These are phyloP conservation scores for Plenodomus lindquistii DNA, from an alignment of 2,329 filamentous ascomycete species.

Conservation along the genomic window DNA sequence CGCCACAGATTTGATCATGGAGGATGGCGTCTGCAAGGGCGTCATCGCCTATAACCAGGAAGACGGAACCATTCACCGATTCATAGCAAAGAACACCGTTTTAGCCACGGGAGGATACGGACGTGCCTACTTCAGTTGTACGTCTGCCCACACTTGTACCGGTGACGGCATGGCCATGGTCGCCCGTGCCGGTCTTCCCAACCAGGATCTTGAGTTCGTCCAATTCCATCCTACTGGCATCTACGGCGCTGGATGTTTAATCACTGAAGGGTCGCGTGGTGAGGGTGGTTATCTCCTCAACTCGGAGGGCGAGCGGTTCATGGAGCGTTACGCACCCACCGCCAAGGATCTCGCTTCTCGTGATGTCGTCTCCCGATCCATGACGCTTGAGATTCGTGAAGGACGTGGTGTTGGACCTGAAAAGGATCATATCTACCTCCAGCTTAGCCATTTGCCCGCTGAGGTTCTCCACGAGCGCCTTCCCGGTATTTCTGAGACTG, in stretches of 20 bases:
- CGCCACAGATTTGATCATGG: constrained; percentile 94
- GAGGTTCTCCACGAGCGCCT: constrained; percentile 95
- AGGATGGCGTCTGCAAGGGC: constrained; percentile 94
- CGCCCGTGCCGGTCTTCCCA: constrained; percentile 92
- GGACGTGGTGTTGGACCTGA: constrained; percentile 95
- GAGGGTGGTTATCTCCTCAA: constrained; percentile 98
- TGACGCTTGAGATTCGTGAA: constrained; percentile 98
- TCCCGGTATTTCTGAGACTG: constrained; percentile 97
- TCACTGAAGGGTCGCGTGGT: constrained; percentile 96
- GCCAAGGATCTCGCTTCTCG: constrained; percentile 96
- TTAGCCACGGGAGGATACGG: constrained; percentile 97
- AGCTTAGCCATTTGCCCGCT: constrained; percentile 90
- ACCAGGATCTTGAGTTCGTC: constrained; percentile 99
- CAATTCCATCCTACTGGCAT: constrained; percentile 99
- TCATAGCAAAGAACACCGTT: constrained; percentile 95
- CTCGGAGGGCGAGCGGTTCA: constrained; percentile 97
- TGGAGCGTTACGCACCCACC: constrained; percentile 97
- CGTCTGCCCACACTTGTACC: constrained; percentile 96
- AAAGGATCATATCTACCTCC: constrained; percentile 98
- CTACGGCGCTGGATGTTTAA: constrained; percentile 93
- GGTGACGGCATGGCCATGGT: constrained; percentile 99
- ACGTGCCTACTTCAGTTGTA: constrained; percentile 97
- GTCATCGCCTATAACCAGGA: constrained; percentile 98
- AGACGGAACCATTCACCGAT: constrained; percentile 95
- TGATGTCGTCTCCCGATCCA: constrained; percentile 95